Evolutionary conservation across 805 yeast genomes (phyloP).

Genomic region (Saccharomycopsis sp.): DNA sequence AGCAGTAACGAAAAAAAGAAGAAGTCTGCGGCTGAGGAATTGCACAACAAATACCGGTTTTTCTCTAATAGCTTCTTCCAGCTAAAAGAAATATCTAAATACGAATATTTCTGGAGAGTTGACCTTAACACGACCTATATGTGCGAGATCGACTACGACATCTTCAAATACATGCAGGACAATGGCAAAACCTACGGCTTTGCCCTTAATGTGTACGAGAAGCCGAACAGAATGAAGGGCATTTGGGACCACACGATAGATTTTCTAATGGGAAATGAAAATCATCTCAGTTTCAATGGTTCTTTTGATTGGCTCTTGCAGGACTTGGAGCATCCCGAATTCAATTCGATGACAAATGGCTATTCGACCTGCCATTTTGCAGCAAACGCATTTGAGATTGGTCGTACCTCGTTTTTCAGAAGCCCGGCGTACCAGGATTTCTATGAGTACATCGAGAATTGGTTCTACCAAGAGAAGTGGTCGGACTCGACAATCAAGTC

Average conservation of each 20-base stretch:
- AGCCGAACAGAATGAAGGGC: slow-evolving; percentile 51
- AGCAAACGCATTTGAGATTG: slow-evolving; percentile 77
- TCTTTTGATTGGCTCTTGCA: slow-evolving; percentile 58
- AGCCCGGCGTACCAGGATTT: slow-evolving; percentile 57
- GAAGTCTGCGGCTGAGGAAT: slow-evolving; percentile 34
- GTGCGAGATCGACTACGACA: slow-evolving; percentile 67
- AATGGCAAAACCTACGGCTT: slow-evolving; percentile 69
- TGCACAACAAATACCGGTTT: slow-evolving; percentile 78
- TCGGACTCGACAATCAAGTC: slow-evolving; percentile 91
- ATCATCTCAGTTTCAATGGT: slow-evolving; percentile 50
- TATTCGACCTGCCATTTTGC: slow-evolving; percentile 74
- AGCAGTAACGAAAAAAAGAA: slow-evolving; percentile 42
- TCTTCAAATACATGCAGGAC: slow-evolving; percentile 63
- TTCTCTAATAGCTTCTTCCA: slow-evolving; percentile 58
- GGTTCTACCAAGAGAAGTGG: slow-evolving; percentile 87
- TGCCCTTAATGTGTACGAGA: slow-evolving; percentile 60
- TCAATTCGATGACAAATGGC: slow-evolving; percentile 40
- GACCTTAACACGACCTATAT: slow-evolving; percentile 67
- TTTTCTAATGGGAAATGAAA: slow-evolving; percentile 48
- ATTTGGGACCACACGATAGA: slow-evolving; percentile 66
- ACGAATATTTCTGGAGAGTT: slow-evolving; percentile 70
- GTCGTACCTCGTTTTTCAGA: slow-evolving; percentile 72
- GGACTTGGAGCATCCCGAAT: slow-evolving; percentile 47
- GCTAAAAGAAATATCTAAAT: slow-evolving; percentile 54
- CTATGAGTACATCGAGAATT: slow-evolving; percentile 59